These are phyloP conservation scores for Mytilinidion resinicola DNA, from an alignment of 495 filamentous ascomycete genomes.

Conservation along the genomic window DNA sequence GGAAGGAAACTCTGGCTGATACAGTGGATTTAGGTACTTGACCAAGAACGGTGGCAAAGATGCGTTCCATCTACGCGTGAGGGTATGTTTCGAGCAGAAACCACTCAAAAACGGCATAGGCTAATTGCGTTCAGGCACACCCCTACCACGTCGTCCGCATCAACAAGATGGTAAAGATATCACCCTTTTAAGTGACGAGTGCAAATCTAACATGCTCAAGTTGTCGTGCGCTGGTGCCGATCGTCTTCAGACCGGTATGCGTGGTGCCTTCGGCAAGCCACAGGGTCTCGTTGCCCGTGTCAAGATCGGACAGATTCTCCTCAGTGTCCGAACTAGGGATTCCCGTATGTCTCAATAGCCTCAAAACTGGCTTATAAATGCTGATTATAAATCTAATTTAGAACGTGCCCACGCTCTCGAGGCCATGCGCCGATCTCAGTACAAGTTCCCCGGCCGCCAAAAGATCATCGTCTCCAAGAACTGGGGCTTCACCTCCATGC, in stretches of 20 bases:
- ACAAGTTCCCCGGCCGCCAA: constrained; percentile 99
- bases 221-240: constrained; percentile 99
- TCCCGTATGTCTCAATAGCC: constrained; percentile 36
- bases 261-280: constrained; percentile 99
- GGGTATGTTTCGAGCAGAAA: too few relatives aligned
- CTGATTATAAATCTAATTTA: constrained; percentile 25
- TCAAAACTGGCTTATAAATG: constrained; percentile 38
- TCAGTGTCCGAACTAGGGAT: constrained; percentile 95
- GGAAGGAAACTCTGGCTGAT: too few relatives aligned
- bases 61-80: constrained; percentile 79
- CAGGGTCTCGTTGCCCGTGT: constrained; percentile 96
- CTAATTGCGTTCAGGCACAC: constrained; percentile 76
- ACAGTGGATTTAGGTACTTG: constrained; percentile 56
- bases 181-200: not conserved
- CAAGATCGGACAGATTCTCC: constrained; percentile 97
- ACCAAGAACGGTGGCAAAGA: constrained; percentile 98
- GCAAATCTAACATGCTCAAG: not conserved
- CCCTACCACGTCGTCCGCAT: constrained; percentile 99
- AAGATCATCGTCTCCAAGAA: constrained; percentile 99
- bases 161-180: constrained; percentile 82
- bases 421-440: constrained; percentile 96
- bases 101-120: too few relatives aligned
- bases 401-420: constrained; percentile 90
- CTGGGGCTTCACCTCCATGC: constrained; percentile 98
- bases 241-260: constrained; percentile 99